A percentile compares a stretch with the other conserved stretches of the same genome.
Evolutionary conservation across 148 eudicot genomes (phyloP).

Genomic region (Salicornia ramosissima): DNA sequence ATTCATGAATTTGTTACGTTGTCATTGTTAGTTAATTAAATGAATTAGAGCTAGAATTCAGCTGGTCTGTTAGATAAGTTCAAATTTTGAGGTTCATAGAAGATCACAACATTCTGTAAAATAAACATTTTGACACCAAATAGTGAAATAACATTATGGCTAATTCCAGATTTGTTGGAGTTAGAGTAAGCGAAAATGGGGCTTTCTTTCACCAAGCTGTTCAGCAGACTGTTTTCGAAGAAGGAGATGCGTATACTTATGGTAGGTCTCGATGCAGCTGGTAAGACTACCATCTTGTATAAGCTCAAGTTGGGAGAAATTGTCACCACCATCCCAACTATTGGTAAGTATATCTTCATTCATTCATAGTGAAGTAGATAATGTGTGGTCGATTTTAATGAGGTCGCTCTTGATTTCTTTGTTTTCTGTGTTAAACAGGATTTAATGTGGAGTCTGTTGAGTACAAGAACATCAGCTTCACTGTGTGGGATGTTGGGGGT

Average conservation of each 20-base stretch:
- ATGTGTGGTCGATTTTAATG: background rate
- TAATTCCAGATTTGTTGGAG: slow-evolving; percentile 16
- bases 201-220: slow-evolving; percentile 65
- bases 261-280: slow-evolving; percentile 86
- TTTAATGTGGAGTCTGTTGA: slow-evolving; percentile 66
- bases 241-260: slow-evolving; percentile 71
- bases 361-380: background rate
- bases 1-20: background rate
- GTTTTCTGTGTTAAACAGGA: slow-evolving; percentile 28
- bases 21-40: background rate
- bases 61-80: no score
- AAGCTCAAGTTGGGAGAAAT: slow-evolving; percentile 77
- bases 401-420: background rate
- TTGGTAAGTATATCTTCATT: slow-evolving; percentile 40
- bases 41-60: no score
- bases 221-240: slow-evolving; percentile 61
- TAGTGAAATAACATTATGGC: background rate
- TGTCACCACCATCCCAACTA: slow-evolving; percentile 73
- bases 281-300: slow-evolving; percentile 71
- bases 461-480: slow-evolving; percentile 67
- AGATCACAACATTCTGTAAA: no score
- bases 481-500: slow-evolving; percentile 77
- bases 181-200: slow-evolving; percentile 40
- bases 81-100: no score
- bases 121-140: background rate